A percentile compares a stretch with the other conserved stretches of the same genome.
Evolutionary conservation across 345 rosid species (phyloP).

Genomic region (thale cress (Arabidopsis thaliana)): DNA sequence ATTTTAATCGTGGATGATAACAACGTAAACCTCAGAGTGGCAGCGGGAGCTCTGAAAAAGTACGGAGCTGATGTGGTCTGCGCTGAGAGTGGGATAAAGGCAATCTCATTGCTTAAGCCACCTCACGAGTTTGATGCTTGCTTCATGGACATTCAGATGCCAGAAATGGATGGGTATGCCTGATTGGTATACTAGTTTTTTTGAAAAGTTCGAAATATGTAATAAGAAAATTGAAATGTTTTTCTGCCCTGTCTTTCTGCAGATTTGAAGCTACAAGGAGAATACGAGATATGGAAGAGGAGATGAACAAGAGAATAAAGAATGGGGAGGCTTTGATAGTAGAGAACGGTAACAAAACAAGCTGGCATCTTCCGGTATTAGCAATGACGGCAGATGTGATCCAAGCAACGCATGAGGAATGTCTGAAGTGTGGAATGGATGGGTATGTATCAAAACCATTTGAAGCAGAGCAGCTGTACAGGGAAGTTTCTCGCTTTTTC

Average conservation of each 20-base stretch:
- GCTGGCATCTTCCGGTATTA: conserved; percentile 71
- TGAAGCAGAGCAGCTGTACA: conserved; percentile 82
- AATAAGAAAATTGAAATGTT: not conserved
- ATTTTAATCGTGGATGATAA: conserved; percentile 90
- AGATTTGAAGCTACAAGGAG: conserved; percentile 83
- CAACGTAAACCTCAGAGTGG: conserved; percentile 83
- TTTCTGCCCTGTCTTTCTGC: conserved; percentile 3
- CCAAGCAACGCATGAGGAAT: conserved; percentile 82
- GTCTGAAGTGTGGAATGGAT: conserved; percentile 73
- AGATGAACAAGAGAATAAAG: conserved; percentile 50
- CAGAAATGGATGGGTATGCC: conserved; percentile 94
- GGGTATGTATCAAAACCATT: conserved; percentile 96
- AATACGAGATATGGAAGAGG: conserved; percentile 67
- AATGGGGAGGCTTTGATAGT: conserved; percentile 45
- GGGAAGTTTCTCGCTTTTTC: conserved; percentile 78
- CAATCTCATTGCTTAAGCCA: conserved; percentile 65
- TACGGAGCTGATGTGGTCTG: conserved; percentile 95
- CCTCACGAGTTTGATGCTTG: conserved; percentile 92
- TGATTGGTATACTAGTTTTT: conserved; percentile 30
- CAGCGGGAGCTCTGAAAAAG: conserved; percentile 86
- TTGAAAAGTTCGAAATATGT: not conserved
- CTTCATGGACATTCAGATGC: conserved; percentile 99
- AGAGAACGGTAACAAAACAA: conserved; percentile 49
- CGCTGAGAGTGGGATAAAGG: conserved; percentile 68
- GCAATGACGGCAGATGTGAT: conserved; percentile 99